phyloP scores from a whole-genome alignment of 768 basidiomycete species.

The Xanthoconium stramineum region DNA sequence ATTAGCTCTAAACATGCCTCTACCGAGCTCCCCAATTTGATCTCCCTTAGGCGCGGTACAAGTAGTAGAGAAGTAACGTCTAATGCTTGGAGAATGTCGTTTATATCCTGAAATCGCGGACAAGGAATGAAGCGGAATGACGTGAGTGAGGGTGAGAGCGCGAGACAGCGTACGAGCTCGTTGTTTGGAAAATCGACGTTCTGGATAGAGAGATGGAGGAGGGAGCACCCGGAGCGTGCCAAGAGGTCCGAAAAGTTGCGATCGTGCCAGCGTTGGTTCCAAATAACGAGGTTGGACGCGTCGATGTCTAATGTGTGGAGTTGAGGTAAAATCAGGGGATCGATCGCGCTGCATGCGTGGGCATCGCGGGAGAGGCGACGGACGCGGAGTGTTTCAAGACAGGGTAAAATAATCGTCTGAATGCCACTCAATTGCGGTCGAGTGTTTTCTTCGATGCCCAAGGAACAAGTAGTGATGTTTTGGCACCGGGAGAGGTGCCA shows the following conservation, averaged over 20 bases:
- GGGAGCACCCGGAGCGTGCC: constrained; percentile 10
- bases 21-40: constrained; percentile 13
- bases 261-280: constrained; percentile 5
- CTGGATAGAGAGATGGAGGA: constrained; percentile 13
- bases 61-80: neutral
- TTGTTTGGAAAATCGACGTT: constrained; percentile 16
- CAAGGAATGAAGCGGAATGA: constrained; percentile 17
- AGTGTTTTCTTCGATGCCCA: constrained; percentile 9
- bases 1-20: constrained; percentile 6
- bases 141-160: constrained; percentile 7
- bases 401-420: constrained; percentile 2
- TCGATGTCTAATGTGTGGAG: constrained; percentile 17
- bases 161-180: constrained; percentile 22
- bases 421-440: neutral
- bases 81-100: constrained; percentile 2
- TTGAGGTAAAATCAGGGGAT: constrained; percentile 15
- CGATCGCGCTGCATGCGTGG: neutral
- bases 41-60: constrained; percentile 9
- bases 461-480: constrained; percentile 17
- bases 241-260: constrained; percentile 15
- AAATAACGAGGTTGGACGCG: neutral
- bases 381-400: constrained; percentile 9
- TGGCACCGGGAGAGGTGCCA: constrained; percentile 10
- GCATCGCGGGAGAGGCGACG: no score
- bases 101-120: constrained; percentile 11